Conservation (phyloP, 164 flowering plant genomes). For the Pachysandra terminalis region DNA sequence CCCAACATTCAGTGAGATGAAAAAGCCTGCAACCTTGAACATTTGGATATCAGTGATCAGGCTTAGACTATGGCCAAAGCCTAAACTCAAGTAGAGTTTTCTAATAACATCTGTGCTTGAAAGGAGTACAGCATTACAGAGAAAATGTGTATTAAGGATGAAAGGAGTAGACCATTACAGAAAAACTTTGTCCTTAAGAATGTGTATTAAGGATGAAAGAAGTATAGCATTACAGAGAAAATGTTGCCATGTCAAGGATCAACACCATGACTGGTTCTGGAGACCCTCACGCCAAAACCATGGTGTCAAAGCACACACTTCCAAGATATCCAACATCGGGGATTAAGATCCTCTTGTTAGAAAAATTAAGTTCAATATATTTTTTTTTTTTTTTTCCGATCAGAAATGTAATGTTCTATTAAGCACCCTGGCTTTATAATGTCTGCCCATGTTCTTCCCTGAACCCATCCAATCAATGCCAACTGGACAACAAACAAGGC, state of each 20-base stretch:
- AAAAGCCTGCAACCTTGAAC: conserved; percentile 37
- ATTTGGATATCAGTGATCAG: neutral
- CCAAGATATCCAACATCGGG: conserved; percentile 94
- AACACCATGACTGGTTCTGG: conserved; percentile 88
- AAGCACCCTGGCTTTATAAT: conserved; percentile 69
- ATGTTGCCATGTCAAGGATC: conserved; percentile 90
- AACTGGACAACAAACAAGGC: conserved; percentile 74
- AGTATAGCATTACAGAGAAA: conserved; percentile 50
- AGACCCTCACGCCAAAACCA: conserved; percentile 90
- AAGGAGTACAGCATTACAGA: too few species aligned
- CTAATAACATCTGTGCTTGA: too few species aligned
- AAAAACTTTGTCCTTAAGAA: too few species aligned
- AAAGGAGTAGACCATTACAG: too few species aligned
- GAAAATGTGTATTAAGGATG: neutral
- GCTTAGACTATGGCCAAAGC: too few species aligned
- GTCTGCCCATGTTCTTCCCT: conserved; percentile 91
- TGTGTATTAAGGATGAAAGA: too few species aligned
- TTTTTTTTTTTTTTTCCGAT: too few species aligned
- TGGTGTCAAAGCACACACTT: conserved; percentile 80
- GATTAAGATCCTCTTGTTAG: conserved; percentile 46
- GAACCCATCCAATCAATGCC: conserved; percentile 83
- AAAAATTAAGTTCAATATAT: conserved; percentile 61
- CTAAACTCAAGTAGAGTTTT: too few species aligned
- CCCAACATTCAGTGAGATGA: conserved; percentile 27
- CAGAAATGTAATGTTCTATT: too few species aligned